These are phyloP conservation scores for Lecanosticta acicola DNA, from an alignment of 2,329 filamentous ascomycete species.

Conservation along the genomic window DNA sequence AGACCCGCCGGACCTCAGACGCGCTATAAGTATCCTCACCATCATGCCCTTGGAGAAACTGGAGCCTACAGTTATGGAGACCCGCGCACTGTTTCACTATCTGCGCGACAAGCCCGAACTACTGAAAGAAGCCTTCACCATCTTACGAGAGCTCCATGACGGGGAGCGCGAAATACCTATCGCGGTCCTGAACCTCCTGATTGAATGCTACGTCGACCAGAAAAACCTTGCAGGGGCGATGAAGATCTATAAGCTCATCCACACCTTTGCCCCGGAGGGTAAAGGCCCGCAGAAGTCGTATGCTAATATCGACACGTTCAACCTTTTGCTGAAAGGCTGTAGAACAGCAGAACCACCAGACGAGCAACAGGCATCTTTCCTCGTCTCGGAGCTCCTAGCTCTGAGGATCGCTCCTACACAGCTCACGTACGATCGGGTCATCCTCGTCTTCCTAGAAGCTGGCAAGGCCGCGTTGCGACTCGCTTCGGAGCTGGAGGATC, in stretches of 20 bases:
- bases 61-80: slow-evolving; percentile 53
- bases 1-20: slow-evolving; percentile 51
- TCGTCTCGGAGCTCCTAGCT: slow-evolving; percentile 57
- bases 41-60: slow-evolving; percentile 66
- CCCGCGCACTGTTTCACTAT: slow-evolving; percentile 55
- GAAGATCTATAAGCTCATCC: slow-evolving; percentile 56
- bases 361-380: slow-evolving; percentile 54
- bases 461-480: slow-evolving; percentile 14
- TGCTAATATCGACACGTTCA: slow-evolving; percentile 53
- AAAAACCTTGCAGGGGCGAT: slow-evolving; percentile 48
- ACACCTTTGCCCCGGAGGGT: slow-evolving; percentile 34
- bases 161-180: slow-evolving; percentile 48
- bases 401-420: slow-evolving; percentile 50
- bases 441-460: slow-evolving; percentile 48
- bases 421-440: slow-evolving; percentile 58
- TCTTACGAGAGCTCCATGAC: slow-evolving; percentile 52
- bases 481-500: neutral
- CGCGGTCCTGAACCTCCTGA: slow-evolving; percentile 47
- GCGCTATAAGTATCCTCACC: slow-evolving; percentile 63
- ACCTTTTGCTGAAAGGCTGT: slow-evolving; percentile 43
- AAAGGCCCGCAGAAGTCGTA: slow-evolving; percentile 23
- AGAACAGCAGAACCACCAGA: slow-evolving; percentile 29
- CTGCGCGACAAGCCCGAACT: slow-evolving; percentile 47
- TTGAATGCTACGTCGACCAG: slow-evolving; percentile 47
- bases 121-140: slow-evolving; percentile 49